phyloP scores from a whole-genome alignment of 345 rosid species.

The Hypericum androsaemum region DNA sequence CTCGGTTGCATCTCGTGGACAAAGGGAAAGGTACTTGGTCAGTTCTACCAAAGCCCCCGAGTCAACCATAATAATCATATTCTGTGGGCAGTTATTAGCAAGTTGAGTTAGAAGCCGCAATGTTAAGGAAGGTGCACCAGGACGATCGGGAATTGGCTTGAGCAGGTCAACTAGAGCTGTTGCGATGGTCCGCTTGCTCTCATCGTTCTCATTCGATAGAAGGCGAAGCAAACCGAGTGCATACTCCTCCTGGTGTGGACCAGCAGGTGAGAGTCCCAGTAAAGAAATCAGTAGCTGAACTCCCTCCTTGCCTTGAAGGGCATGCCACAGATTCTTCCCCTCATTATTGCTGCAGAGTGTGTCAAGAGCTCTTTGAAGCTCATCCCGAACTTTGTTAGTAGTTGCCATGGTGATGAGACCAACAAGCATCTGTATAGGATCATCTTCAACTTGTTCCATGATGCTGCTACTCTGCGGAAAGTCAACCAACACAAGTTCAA shows the following conservation, averaged over 20 bases:
- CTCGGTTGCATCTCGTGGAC: constrained; percentile 97
- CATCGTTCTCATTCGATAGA: constrained; percentile 91
- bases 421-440: constrained; percentile 93
- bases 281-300: constrained; percentile 80
- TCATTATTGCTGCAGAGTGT: constrained; percentile 37
- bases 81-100: constrained; percentile 78
- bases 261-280: constrained; percentile 74
- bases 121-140: constrained; percentile 92
- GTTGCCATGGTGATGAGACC: constrained; percentile 96
- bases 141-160: constrained; percentile 98
- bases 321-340: constrained; percentile 74
- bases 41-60: constrained; percentile 91
- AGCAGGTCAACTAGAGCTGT: constrained; percentile 99
- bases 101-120: constrained; percentile 85
- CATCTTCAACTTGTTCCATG: constrained; percentile 7
- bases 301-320: constrained; percentile 98
- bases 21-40: constrained; percentile 92
- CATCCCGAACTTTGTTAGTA: constrained; percentile 77
- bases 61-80: constrained; percentile 91
- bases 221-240: constrained; percentile 95
- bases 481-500: too few species aligned
- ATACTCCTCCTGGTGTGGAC: constrained; percentile 96
- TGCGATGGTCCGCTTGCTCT: constrained; percentile 99
- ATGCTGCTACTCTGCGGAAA: too few species aligned
- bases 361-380: constrained; percentile 80